A percentile compares a stretch with the other conserved stretches of the same genome.
These are phyloP conservation scores for Alternaria triticina DNA, from an alignment of 2,329 filamentous ascomycete genomes.

Conservation along the genomic window DNA sequence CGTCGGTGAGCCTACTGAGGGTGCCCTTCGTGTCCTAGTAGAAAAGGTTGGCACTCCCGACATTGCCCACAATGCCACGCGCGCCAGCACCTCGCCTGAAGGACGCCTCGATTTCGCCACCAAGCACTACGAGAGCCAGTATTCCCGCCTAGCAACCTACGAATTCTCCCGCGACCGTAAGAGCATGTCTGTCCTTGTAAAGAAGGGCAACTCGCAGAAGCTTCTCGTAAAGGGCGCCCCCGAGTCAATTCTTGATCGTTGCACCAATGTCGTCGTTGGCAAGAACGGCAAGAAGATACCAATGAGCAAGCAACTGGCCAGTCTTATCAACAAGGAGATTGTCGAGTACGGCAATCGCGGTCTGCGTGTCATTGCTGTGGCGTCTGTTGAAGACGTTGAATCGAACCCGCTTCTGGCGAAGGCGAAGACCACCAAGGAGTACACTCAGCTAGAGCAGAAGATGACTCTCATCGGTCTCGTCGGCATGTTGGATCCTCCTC, in stretches of 20 bases:
- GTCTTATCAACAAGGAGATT: slow-evolving; percentile 78
- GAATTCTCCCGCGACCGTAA: slow-evolving; percentile 98
- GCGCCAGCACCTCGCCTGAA: slow-evolving; percentile 55
- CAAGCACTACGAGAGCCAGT: slow-evolving; percentile 78
- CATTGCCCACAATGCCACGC: slow-evolving; percentile 61
- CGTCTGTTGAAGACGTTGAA: slow-evolving; percentile 77
- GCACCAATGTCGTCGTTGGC: slow-evolving; percentile 80
- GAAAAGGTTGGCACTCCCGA: slow-evolving; percentile 93
- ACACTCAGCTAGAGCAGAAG: slow-evolving; percentile 85
- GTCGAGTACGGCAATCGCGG: slow-evolving; percentile 90
- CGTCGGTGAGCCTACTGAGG: slow-evolving; percentile 94
- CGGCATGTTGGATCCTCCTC: slow-evolving; percentile 95
- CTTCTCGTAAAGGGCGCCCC: slow-evolving; percentile 96
- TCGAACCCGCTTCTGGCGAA: slow-evolving; percentile 72
- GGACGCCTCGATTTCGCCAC: slow-evolving; percentile 82
- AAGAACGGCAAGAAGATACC: slow-evolving; percentile 77
- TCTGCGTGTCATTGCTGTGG: slow-evolving; percentile 92
- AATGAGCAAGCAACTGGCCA: slow-evolving; percentile 71
- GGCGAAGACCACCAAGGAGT: slow-evolving; percentile 84
- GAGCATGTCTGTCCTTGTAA: slow-evolving; percentile 97
- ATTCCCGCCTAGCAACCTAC: slow-evolving; percentile 81
- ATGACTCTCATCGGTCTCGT: slow-evolving; percentile 94
- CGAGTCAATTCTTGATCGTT: slow-evolving; percentile 91
- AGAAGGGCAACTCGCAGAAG: slow-evolving; percentile 72
- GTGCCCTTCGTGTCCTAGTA: slow-evolving; percentile 84